Conservation (phyloP, 345 rosid species). For the Syzygium oleosum region DNA sequence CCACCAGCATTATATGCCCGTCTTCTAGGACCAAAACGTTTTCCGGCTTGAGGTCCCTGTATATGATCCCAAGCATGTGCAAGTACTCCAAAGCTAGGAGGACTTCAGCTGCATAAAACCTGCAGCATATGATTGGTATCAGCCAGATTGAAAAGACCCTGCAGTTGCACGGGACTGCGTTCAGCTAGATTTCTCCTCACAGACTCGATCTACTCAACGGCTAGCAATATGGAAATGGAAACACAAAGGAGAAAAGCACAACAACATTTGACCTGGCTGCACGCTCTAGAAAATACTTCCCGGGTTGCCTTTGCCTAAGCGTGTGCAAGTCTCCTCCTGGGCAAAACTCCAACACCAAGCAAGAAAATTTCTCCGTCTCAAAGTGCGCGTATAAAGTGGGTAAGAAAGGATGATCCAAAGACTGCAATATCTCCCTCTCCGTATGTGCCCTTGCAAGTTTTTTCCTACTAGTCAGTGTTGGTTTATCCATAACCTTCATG, state of each 20-base stretch:
- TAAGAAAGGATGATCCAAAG: slow-evolving; percentile 79
- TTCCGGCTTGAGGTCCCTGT: slow-evolving; percentile 84
- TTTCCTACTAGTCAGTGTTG: slow-evolving; percentile 52
- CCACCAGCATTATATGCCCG: slow-evolving; percentile 79
- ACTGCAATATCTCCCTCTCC: slow-evolving; percentile 72
- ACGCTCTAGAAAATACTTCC: slow-evolving; percentile 66
- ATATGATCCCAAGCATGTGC: slow-evolving; percentile 87
- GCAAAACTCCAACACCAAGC: slow-evolving; percentile 89
- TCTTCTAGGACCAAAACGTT: slow-evolving; percentile 74
- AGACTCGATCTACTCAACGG: background rate
- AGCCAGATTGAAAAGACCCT: background rate
- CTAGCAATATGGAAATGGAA: background rate
- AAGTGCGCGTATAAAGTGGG: slow-evolving; percentile 81
- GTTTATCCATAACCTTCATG: slow-evolving; percentile 73
- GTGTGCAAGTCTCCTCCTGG: slow-evolving; percentile 84
- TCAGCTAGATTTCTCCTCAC: background rate
- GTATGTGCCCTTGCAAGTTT: slow-evolving; percentile 79
- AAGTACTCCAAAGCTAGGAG: slow-evolving; percentile 81
- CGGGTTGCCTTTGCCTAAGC: slow-evolving; percentile 69
- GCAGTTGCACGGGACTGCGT: background rate
- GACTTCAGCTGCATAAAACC: slow-evolving; percentile 84
- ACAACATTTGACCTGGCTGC: slow-evolving; percentile 53
- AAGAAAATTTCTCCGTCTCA: slow-evolving; percentile 63
- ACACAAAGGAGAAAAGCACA: background rate
- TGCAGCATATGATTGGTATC: slow-evolving; percentile 4